Evolutionary conservation across 306 rosid genomes (phyloP), one percentile per base, ranked within the genome.

Genomic region (Argentina anserina): DNA sequence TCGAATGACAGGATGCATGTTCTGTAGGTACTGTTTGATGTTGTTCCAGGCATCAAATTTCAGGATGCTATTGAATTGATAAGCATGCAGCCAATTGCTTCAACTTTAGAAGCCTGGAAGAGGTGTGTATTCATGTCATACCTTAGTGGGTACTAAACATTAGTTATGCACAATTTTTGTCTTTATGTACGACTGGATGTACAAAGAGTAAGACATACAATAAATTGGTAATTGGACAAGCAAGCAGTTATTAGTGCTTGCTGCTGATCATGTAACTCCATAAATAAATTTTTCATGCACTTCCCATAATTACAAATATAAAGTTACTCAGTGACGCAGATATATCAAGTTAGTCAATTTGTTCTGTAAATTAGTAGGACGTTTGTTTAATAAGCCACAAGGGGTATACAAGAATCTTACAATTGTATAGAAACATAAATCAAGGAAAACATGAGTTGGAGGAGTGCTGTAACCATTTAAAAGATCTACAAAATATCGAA

Each of bases 11-110:
- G 56, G 72, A 75, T 70, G 65, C 77, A 60, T 83, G 75, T 81
- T 84, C 69, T 82, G 84, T 81, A 94, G 98, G 98, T 94, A 67
- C 83, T 94, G 83, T 94, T 94, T 88, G 98, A 94, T 86, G 92
- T 94, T 80, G 97, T 94, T 78, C 98, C 97, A 21, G 89, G 92
- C 84, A 91, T 94, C 74, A 90, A 82, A 83, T 94, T 89, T 80
- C 84, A 87, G 81, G 97, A 91, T 88, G 94, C 97, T 73, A 84
- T 91, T 71, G 91, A 91, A 75, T 79, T 94, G 89, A 89, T 91
- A 79, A 89, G 82, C 62, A 83, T 89, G 95, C 92, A 89, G 85
- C 98, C 98, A 80, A 84, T 87, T 82, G 85, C 90, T 85, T 94
- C 98, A 58, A 71, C 81, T 64, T 29, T 83, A 56, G 95, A 86